Conservation (phyloP, 441 rosid species). For the Populus hybrid region DNA sequence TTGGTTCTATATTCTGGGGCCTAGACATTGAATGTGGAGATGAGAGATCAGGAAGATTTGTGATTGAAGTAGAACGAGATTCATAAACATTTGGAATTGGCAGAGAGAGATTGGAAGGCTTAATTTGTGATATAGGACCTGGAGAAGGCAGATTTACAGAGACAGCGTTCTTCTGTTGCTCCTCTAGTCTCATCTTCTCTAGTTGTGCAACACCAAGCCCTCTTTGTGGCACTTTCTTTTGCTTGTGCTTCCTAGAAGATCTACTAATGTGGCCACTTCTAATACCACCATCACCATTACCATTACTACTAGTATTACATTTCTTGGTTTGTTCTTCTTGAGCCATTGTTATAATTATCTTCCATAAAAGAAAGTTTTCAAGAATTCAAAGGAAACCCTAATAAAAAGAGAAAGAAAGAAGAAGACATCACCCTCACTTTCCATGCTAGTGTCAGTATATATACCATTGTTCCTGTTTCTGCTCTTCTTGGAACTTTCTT, state of each 20-base stretch:
- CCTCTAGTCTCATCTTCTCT: slow-evolving; percentile 53
- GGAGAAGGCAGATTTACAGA: slow-evolving; percentile 19
- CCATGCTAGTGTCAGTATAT: background rate
- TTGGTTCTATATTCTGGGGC: slow-evolving; percentile 21
- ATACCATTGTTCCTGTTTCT: background rate
- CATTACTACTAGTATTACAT: slow-evolving; percentile 23
- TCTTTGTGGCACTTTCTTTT: slow-evolving; percentile 49
- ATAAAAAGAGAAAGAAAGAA: background rate
- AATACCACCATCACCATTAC: slow-evolving; percentile 15
- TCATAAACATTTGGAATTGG: slow-evolving; percentile 18
- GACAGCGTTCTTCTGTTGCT: slow-evolving; percentile 41
- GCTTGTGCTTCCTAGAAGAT: slow-evolving; percentile 41
- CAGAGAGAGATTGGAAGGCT: slow-evolving; percentile 13
- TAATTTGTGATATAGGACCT: slow-evolving; percentile 15
- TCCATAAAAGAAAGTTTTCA: slow-evolving; percentile 15
- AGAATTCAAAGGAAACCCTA: background rate
- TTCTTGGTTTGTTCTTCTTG: slow-evolving; percentile 39
- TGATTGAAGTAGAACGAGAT: slow-evolving; percentile 23
- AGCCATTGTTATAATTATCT: slow-evolving; percentile 24
- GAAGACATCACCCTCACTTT: slow-evolving; percentile 6
- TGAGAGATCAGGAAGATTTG: slow-evolving; percentile 19
- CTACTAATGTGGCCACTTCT: slow-evolving; percentile 17
- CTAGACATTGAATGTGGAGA: slow-evolving; percentile 22
- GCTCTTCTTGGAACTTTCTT: background rate
- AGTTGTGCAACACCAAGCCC: slow-evolving; percentile 66